phyloP scores from a whole-genome alignment of 208 protist species.

The Giardia muris region DNA sequence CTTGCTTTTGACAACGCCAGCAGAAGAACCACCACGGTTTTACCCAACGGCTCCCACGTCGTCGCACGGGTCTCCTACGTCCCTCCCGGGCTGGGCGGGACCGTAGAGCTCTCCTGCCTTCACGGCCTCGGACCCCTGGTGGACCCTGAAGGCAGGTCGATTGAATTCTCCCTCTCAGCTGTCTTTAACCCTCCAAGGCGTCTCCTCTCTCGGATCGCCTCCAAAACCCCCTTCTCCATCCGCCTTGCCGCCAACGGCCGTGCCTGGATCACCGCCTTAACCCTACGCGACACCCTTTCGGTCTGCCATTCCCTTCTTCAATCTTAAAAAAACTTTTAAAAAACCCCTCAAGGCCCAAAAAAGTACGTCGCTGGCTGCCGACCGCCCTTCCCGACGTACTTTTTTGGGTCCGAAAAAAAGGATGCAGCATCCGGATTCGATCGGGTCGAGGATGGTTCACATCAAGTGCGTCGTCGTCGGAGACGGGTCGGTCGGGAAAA shows the following conservation, averaged over 20 bases:
- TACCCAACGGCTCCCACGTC: not conserved
- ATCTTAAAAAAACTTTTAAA: too few relatives aligned
- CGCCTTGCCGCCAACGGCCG: not conserved
- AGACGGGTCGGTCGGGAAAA: constrained; percentile 45
- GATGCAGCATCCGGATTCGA: not conserved
- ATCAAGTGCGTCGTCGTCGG: constrained; percentile 42
- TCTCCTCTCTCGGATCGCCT: not conserved
- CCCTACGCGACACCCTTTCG: too few relatives aligned
- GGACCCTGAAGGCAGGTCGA: not conserved
- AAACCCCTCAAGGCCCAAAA: too few relatives aligned
- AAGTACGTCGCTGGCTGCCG: too few relatives aligned
- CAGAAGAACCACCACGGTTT: not conserved
- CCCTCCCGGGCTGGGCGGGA: not conserved
- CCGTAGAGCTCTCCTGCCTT: not conserved
- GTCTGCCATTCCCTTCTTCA: too few relatives aligned
- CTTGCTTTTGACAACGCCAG: not conserved
- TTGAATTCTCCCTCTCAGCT: not conserved
- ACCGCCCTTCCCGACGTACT: too few relatives aligned
- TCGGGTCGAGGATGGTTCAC: not conserved
- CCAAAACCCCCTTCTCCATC: not conserved
- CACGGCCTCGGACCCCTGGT: not conserved
- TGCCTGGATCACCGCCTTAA: not conserved
- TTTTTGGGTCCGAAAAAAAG: too few relatives aligned
- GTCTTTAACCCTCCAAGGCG: not conserved
- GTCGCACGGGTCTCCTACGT: not conserved